Evolutionary conservation across 345 rosid genomes (phyloP), one percentile per base, ranked within the genome.

Genomic region (Brassica nigra): DNA sequence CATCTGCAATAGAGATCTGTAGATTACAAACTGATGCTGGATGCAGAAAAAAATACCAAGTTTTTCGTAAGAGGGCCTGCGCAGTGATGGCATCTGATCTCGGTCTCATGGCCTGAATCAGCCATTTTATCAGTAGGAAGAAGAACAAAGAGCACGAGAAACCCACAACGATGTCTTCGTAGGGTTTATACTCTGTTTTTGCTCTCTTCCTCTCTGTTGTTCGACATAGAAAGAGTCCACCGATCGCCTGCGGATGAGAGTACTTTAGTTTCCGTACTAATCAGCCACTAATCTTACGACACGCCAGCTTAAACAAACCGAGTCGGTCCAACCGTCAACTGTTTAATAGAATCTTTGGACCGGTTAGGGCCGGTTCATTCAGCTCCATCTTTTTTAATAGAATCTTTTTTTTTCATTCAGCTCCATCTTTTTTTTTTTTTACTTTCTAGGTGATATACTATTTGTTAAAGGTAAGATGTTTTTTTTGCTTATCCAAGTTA

Each of bases 21-120:
- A 77, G 30, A 57, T 0, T 36, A 57, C 33, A 68, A 66, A 44
- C 12, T 72, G 15, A 23, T 23, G 27, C 27, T 23, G 27, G 27
- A 23, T 23, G 27, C 27, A 23, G 27, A 23, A 23, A 20, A 77
- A 54, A 61, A 34, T 79, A 91, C 98, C 98, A 87, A 86, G 72
- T 88, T 85, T 85, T 85, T 91, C 4, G 92, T 82, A 31, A 92
- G 97, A 84, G 99, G 97, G 36, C 95, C 97, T 14, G 97, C 99
- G 70, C 99, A 95, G 74, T 95, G 97, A 85, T 91, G 92, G 73
- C 97, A 91, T 82, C 91, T 82, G 58, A 81, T 20, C 28, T 62
- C 78, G 49, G 52, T 67, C 36, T 64, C 77, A 54, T 81, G 62
- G 11, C 75, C 86, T 14, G 87, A 79, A 83, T 83, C 84, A 29